Conservation (phyloP, 257 asterid species). For the Verbena officinalis region DNA sequence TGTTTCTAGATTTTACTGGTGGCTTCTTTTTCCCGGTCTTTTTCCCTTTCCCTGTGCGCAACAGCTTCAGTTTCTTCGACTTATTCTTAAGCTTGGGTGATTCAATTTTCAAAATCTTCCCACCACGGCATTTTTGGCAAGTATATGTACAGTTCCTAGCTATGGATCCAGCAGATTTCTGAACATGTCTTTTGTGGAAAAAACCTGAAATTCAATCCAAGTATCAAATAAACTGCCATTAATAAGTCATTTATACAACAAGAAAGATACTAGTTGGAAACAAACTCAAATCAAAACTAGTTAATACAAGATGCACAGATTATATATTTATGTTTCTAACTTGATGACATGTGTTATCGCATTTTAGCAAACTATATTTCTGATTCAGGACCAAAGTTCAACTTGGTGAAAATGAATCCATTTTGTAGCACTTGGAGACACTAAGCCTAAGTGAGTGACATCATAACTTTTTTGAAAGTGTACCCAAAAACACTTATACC, state of each 20-base stretch:
- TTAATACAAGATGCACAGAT: no score
- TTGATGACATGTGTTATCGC: no score
- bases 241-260: constrained; percentile 21
- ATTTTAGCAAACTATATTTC: no score
- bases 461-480: no score
- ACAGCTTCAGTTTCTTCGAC: constrained; percentile 42
- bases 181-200: constrained; percentile 75
- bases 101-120: constrained; percentile 34
- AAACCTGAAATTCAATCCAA: constrained; percentile 54
- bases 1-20: constrained; percentile 41
- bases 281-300: constrained; percentile 24
- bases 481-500: no score
- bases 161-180: constrained; percentile 54
- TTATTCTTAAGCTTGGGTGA: constrained; percentile 42
- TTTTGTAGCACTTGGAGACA: no score
- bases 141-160: constrained; percentile 47
- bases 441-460: no score
- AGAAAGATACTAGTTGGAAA: no score
- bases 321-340: no score
- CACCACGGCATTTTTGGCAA: constrained; percentile 68
- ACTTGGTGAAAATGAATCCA: no score
- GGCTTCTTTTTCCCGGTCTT: constrained; percentile 46
- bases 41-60: constrained; percentile 47
- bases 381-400: no score
- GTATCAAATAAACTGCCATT: constrained; percentile 22